Percentiles rank a stretch among this genome's conserved stretches.
Evolutionary conservation across 2,329 filamentous ascomycete species (phyloP).

Genomic region (Aschersonia sp.): DNA sequence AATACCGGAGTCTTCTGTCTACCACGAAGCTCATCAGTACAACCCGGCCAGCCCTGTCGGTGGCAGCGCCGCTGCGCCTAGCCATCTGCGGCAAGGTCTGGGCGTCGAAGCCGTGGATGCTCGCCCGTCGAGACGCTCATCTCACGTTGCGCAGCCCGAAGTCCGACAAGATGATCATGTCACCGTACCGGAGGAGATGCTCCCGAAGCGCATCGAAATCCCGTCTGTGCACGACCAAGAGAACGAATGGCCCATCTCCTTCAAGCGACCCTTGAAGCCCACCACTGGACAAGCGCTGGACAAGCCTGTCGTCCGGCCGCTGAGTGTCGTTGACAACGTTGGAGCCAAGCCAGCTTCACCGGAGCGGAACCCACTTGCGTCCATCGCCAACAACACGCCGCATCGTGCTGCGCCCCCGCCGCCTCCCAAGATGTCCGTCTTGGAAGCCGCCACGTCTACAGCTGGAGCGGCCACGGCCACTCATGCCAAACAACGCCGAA

Average conservation of each 20-base stretch:
- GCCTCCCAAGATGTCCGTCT: constrained; percentile 88
- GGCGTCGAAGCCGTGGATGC: constrained; percentile 18
- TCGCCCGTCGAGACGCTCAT: constrained; percentile 16
- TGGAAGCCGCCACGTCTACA: constrained; percentile 78
- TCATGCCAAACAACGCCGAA: constrained; percentile 61
- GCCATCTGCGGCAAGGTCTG: constrained; percentile 24
- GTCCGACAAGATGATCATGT: constrained; percentile 9
- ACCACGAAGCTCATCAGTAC: constrained; percentile 26
- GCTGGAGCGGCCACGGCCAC: constrained; percentile 66
- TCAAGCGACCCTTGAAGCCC: constrained; percentile 43
- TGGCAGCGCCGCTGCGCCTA: constrained; percentile 26
- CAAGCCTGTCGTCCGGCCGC: constrained; percentile 36
- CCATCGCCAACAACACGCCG: constrained; percentile 53
- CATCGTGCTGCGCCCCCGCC: constrained; percentile 65
- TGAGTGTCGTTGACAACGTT: constrained; percentile 28
- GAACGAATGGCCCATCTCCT: constrained; percentile 61
- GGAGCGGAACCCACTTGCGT: constrained; percentile 39
- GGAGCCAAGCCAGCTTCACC: constrained; percentile 28
- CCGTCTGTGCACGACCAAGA: constrained; percentile 65
- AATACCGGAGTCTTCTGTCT: constrained; percentile 26
- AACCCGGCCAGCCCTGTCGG: constrained; percentile 46
- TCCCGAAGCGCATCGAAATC: constrained; percentile 30
- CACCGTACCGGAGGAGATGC: constrained; percentile 5
- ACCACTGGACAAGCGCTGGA: constrained; percentile 38
- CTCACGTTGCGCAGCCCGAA: constrained; percentile 9